Base-by-base conservation (phyloP, 2,329 filamentous ascomycete species). In the Lasiodiplodia theobromae region DNA sequence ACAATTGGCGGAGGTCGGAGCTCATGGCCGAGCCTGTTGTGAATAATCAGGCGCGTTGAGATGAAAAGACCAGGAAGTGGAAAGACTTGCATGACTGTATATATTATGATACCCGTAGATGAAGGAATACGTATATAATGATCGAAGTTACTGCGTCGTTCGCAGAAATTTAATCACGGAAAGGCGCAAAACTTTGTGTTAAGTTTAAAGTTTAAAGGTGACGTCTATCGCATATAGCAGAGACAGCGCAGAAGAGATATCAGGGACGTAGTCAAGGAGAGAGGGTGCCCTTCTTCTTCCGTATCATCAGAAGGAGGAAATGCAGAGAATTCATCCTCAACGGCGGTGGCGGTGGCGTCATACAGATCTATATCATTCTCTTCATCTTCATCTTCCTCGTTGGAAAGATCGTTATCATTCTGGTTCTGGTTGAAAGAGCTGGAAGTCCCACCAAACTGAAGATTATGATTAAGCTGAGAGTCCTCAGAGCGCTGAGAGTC, bases 101-200 rank as follows among this genome's bases (percentile, higher is more conserved):
- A 47, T 47, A 47, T 47, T 21, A 47, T 47, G 44, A 47, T 47
- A 47, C 44, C 44, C 44, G 44, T 47, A 47, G 44, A 47, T n/a
- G 44, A 47, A n/a, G 44, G 44, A 34, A 47, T 47, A 47, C 8
- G 44, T 47, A 47, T 18, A n/a, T 47, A 21, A 47, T 11, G 44
- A 47, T 21, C 18, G 18, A 16, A 21, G 44, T 21, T 47, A 47
- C 18, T 47, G 44, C 44, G 18, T 10, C 12, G 3, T 10, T 47
- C 7, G 44, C 44, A 47, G 44, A 11, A n/a, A 21, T 7, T 47
- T 47, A 47, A 8, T 10, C n/a, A 21, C 6, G 44, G 8, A n/a
- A 21, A 8, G 11, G 44, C 44, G 10, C 2, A 10, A n/a, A 8
- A 18, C 16, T 18, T 44, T 16, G 12, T 44, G 16, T 44, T 44